Conservation (phyloP, 768 basidiomycete genomes). For the Cubamyces lactineus region DNA sequence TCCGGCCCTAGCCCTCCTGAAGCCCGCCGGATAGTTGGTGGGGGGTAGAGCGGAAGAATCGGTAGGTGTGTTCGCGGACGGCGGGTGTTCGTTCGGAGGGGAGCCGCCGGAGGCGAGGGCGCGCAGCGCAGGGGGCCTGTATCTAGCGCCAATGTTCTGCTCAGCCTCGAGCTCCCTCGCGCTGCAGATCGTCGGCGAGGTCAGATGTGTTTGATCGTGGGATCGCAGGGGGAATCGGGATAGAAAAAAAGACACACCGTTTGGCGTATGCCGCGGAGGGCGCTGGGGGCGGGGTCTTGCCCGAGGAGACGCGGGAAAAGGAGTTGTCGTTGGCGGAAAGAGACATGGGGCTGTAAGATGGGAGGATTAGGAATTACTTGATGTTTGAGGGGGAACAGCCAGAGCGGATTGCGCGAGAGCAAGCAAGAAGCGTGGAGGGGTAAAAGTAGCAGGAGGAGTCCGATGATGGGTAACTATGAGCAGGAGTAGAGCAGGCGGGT, state of each 20-base stretch:
- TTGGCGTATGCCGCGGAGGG: constrained; percentile 90
- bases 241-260: constrained; percentile 53
- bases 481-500: constrained; percentile 32
- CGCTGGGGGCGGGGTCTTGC: constrained; percentile 89
- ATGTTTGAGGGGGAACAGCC: constrained; percentile 33
- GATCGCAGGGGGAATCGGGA: constrained; percentile 22
- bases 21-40: constrained; percentile 82
- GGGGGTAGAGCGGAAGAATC: constrained; percentile 65
- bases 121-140: constrained; percentile 81
- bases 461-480: constrained; percentile 44
- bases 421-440: constrained; percentile 35
- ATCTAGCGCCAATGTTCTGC: constrained; percentile 65
- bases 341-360: constrained; percentile 81
- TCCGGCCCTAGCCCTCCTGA: constrained; percentile 94
- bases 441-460: constrained; percentile 33
- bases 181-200: constrained; percentile 43
- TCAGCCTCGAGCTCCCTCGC: constrained; percentile 86
- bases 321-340: constrained; percentile 85
- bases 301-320: constrained; percentile 81
- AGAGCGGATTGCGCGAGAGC: constrained; percentile 34
- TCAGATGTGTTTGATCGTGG: constrained; percentile 19
- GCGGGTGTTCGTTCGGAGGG: constrained; percentile 67
- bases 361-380: constrained; percentile 82
- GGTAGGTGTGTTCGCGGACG: constrained; percentile 59
- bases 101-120: constrained; percentile 68